Conservation (phyloP, 2,329 filamentous ascomycete genomes). For the Aaosphaeria arxii region DNA sequence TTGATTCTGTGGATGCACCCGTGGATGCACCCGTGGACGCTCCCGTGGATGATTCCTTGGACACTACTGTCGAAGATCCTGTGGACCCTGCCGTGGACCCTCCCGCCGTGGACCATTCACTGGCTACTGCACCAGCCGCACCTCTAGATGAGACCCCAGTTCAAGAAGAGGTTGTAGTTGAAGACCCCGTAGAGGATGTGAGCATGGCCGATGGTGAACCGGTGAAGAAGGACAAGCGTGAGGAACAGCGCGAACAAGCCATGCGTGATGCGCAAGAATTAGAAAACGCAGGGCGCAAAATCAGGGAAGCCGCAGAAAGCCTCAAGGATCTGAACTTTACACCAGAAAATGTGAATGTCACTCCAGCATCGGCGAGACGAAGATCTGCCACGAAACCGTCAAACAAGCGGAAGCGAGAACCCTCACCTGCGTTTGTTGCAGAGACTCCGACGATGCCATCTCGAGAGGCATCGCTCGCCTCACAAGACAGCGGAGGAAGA, state of each 20-base stretch:
- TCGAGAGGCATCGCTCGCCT: constrained; percentile 21
- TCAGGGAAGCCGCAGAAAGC: constrained; percentile 32
- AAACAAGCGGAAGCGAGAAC: constrained; percentile 57
- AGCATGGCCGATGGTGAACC: neutral
- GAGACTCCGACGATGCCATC: constrained; percentile 12
- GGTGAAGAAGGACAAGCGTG: constrained; percentile 54
- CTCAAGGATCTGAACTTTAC: constrained; percentile 33
- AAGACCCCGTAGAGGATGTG: neutral
- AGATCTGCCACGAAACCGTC: constrained; percentile 19
- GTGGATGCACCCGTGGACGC: neutral
- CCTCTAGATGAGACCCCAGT: constrained; percentile 60
- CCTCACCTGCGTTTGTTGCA: constrained; percentile 31
- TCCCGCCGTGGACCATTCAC: neutral
- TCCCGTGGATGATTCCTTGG: neutral
- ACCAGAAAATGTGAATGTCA: constrained; percentile 15
- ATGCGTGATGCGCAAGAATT: constrained; percentile 37
- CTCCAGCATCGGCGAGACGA: constrained; percentile 12
- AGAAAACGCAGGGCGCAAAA: constrained; percentile 32
- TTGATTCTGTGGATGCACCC: neutral
- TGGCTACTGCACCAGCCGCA: constrained; percentile 3
- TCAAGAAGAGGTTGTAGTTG: constrained; percentile 66
- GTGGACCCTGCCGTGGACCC: neutral
- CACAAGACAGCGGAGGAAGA: constrained; percentile 22
- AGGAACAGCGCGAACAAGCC: constrained; percentile 58
- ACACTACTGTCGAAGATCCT: neutral